Evolutionary conservation across 2,329 filamentous ascomycete species (phyloP), one percentile per base, ranked within the genome.

Genomic region (Aspergillus proliferans): DNA sequence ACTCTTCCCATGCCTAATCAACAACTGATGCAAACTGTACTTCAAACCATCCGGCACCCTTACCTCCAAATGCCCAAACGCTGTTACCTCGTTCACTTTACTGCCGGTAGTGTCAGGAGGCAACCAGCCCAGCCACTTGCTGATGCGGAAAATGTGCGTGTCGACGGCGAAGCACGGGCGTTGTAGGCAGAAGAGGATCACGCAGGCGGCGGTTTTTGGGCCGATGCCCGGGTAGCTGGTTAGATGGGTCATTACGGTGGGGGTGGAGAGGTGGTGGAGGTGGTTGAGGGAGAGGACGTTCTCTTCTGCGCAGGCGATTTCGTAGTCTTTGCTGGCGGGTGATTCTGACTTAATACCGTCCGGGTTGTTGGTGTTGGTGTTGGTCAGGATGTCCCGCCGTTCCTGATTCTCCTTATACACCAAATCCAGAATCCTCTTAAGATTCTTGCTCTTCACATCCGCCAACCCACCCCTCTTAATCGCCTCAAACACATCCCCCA

Each of bases 381-480:
- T 15, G 1, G 72, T 43, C 19, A 83, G 72, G 0, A 74, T 75
- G 18, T 77, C 68, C 18, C 73, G 75, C 9, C 81, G 76, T n/a
- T 71, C 68, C 56, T 80, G 74, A 34, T 88, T 88, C 56, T 88
- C 83, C 41, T 82, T 72, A 60, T 86, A 82, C 0, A 90, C 85
- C 67, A 83, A 81, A 46, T 88, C 80, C 7, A 94, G 73, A 33
- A 88, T 88, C 14, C 71, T 69, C 64, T 91, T 89, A 60, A 94
- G 88, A 55, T 84, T 76, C 46, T 78, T 83, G 51, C 82, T 84
- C 67, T 91, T 93, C 14, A 76, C 75, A n/a, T 80, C 77, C 2
- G 82, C 85, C 2, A 91, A 72, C 0, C 89, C 89, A 8, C 87
- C 87, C 6, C 72, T 69, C 56, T 82, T 83, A 60, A 93, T 89